A percentile compares a stretch with the other conserved stretches of the same genome.
phyloP scores from a whole-genome alignment of 768 basidiomycete species.

The Termitomyces sp. region DNA sequence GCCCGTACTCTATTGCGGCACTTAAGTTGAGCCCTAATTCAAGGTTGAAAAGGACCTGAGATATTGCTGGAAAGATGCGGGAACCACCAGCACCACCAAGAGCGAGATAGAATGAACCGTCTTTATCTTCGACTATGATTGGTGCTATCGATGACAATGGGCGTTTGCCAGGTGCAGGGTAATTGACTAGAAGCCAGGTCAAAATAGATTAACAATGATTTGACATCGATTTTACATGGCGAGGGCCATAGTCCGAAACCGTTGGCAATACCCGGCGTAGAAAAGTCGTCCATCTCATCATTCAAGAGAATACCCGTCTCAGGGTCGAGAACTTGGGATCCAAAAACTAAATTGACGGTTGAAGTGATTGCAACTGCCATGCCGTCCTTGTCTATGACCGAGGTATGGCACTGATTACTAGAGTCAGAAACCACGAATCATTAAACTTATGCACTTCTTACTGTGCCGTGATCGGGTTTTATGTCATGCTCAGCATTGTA shows the following conservation, averaged over 20 bases:
- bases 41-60: conserved; percentile 75
- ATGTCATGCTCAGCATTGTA: conserved; percentile 83
- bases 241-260: conserved; percentile 79
- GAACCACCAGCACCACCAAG: conserved; percentile 88
- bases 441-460: conserved; percentile 28
- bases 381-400: conserved; percentile 75
- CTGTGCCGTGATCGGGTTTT: conserved; percentile 82
- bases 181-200: conserved; percentile 57
- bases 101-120: conserved; percentile 69
- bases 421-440: not conserved
- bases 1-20: conserved; percentile 76
- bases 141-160: conserved; percentile 85
- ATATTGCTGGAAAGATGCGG: conserved; percentile 73
- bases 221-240: conserved; percentile 44
- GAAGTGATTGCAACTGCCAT: conserved; percentile 87
- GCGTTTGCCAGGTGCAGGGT: conserved; percentile 82
- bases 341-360: conserved; percentile 88
- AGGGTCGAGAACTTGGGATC: conserved; percentile 81
- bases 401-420: conserved; percentile 72
- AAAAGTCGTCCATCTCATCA: conserved; percentile 96
- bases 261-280: conserved; percentile 79
- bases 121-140: conserved; percentile 69
- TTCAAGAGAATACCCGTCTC: conserved; percentile 88
- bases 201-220: not conserved
- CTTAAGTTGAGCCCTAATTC: conserved; percentile 81